Conservation (phyloP, 495 filamentous ascomycete genomes). For the Hypoxylon lenormandii region DNA sequence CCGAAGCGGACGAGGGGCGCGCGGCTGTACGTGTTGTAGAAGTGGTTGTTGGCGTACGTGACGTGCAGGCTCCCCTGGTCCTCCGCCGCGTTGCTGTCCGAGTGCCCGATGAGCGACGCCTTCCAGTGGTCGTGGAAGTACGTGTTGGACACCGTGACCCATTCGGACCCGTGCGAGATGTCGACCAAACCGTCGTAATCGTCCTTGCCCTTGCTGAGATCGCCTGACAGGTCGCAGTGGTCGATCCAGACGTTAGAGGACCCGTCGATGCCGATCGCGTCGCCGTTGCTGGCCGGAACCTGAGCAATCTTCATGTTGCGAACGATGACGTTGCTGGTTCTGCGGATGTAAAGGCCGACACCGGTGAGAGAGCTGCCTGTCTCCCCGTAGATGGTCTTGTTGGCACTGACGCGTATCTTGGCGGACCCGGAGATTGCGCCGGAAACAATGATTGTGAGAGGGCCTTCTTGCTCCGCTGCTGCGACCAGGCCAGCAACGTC, state of each 20-base stretch:
- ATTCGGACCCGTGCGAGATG: constrained; percentile 67
- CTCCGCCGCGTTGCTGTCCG: constrained; percentile 60
- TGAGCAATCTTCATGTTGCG: constrained; percentile 72
- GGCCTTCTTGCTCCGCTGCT: constrained; percentile 57
- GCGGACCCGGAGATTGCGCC: constrained; percentile 60
- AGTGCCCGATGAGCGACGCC: constrained; percentile 72
- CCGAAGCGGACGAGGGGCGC: constrained; percentile 72
- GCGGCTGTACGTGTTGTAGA: constrained; percentile 70
- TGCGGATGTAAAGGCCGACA: constrained; percentile 63
- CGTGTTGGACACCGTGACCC: constrained; percentile 65
- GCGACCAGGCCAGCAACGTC: constrained; percentile 60
- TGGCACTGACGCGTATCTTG: constrained; percentile 60
- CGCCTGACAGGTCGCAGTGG: constrained; percentile 73
- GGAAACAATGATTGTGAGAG: constrained; percentile 61
- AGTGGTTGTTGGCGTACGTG: constrained; percentile 74
- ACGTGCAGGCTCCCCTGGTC: constrained; percentile 68
- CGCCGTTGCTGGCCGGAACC: constrained; percentile 68
- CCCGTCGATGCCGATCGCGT: constrained; percentile 69
- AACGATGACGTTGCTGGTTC: constrained; percentile 67
- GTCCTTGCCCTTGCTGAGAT: constrained; percentile 69
- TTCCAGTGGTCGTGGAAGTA: constrained; percentile 75
- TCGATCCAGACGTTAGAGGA: constrained; percentile 75
- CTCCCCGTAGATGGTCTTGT: constrained; percentile 66
- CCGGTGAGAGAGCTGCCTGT: constrained; percentile 54
- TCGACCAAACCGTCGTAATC: constrained; percentile 77